phyloP scores from a whole-genome alignment of 176 grass and related monocot genomes.

The Avena atlantica region DNA sequence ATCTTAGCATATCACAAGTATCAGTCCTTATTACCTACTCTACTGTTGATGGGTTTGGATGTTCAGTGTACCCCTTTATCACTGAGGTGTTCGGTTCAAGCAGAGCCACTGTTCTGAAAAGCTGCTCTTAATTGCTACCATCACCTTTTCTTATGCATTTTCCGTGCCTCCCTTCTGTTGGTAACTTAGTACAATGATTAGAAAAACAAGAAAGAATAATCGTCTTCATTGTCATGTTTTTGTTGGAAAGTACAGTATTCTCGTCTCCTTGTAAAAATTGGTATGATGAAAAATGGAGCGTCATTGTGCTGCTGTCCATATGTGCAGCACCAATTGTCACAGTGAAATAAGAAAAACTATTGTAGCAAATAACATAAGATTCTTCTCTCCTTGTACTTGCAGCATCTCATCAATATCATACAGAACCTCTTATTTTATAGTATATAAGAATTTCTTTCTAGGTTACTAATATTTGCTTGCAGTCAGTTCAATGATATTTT shows the following conservation, averaged over 20 bases:
- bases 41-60: slow-evolving; percentile 21
- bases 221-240: slow-evolving; percentile 26
- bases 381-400: not conserved
- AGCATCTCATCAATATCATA: not conserved
- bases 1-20: slow-evolving; percentile 26
- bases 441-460: not conserved
- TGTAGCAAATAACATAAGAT: slow-evolving; percentile 7
- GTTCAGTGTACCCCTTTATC: not conserved
- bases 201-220: not conserved
- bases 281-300: slow-evolving; percentile 31
- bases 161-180: not conserved
- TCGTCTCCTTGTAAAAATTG: slow-evolving; percentile 27
- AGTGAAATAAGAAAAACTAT: not conserved
- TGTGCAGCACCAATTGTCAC: not conserved
- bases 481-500: slow-evolving; percentile 24
- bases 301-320: not conserved
- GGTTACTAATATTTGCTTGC: slow-evolving; percentile 20
- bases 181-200: not conserved
- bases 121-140: not conserved
- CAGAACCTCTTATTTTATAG: not conserved
- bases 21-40: not conserved
- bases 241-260: not conserved
- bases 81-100: not conserved
- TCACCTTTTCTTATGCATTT: not conserved
- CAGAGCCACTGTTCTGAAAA: not conserved